These are phyloP conservation scores for Yamadazyma nakazawae DNA, from an alignment of 805 yeast genomes.

Conservation along the genomic window DNA sequence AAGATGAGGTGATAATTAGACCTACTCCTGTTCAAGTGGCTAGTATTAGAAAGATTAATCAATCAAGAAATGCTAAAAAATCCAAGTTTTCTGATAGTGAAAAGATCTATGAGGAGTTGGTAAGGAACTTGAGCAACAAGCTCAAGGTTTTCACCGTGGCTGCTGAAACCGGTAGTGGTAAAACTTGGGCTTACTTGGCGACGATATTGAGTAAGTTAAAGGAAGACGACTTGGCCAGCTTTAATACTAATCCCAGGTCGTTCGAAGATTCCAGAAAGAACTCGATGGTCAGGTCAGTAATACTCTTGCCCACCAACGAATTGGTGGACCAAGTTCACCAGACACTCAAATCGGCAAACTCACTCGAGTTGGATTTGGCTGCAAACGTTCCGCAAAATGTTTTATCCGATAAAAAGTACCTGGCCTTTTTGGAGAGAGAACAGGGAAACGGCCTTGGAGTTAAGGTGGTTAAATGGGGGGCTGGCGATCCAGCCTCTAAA, in stretches of 20 bases:
- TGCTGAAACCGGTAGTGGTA: conserved; percentile 97
- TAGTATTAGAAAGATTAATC: conserved; percentile 56
- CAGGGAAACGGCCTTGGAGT: conserved; percentile 35
- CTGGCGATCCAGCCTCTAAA: conserved; percentile 52
- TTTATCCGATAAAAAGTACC: conserved; percentile 14
- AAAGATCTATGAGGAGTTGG: conserved; percentile 25
- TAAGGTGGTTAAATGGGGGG: conserved; percentile 57
- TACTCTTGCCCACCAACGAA: conserved; percentile 89
- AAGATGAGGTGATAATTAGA: conserved; percentile 33
- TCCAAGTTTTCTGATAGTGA: conserved; percentile 21
- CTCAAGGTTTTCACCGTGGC: conserved; percentile 74
- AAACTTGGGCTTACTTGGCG: conserved; percentile 86
- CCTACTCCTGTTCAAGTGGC: conserved; percentile 85
- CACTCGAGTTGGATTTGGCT: conserved; percentile 20
- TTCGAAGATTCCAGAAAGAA: conserved; percentile 23
- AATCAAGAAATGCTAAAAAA: conserved; percentile 32
- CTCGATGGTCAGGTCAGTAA: conserved; percentile 57
- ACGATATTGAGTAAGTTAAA: conserved; percentile 69
- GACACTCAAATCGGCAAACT: conserved; percentile 34
- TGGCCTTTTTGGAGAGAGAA: conserved; percentile 21
- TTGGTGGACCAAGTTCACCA: conserved; percentile 74
- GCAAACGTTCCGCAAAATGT: conserved; percentile 18
- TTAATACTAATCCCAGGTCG: conserved; percentile 15
- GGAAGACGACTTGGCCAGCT: conserved; percentile 45
- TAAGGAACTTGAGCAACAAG: conserved; percentile 26